Evolutionary conservation across 768 basidiomycete species (phyloP), one percentile per base, ranked within the genome.

Genomic region (Panus rudis): DNA sequence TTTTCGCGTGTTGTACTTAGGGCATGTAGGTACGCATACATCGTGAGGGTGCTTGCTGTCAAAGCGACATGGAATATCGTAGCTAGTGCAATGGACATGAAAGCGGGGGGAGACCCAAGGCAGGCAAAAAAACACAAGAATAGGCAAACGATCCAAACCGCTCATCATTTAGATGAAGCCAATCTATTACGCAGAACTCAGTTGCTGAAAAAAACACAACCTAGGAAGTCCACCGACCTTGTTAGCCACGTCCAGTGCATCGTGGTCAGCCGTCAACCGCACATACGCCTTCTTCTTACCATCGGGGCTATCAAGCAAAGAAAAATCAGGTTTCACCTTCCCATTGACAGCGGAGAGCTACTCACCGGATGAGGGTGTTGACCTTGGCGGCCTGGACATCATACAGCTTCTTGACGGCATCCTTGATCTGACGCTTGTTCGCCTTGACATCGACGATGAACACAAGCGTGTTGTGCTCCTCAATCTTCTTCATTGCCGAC

Each of bases 231-330:
- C 35, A 58, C 68, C 39, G 42, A 92, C 89, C 84, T 92, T 93
- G 84, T 97, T 97, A 48, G 93, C 93, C 43, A 96, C 90, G 63
- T 97, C 93, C 57, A 97, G 66, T 27, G 93, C 93, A 58, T 97
- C 93, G 64, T 92, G 86, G 71, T 96, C 92, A n/a, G 92, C 66
- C 17, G 92, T 88, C 63, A 98, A 71, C 39, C 93, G 82, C 34
- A 97, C 93, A 63, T 96, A 99, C 32, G 96, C 96, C 84, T 98
- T 98, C 77, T 99, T 99, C 81, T 85, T 91, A 40, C 94, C 94
- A 60, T 98, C 96, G 41, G 94, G 96, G 64, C 89, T 92, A 46
- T 23, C 30, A 27, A 38, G 2, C 32, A 13, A 20, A 8, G 16
- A 27, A 21, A 3, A 45, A 50, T 31, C 41, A 4, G 11, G 12